phyloP scores from a whole-genome alignment of 305 asterid species.

The Solanum aculeatissimum region DNA sequence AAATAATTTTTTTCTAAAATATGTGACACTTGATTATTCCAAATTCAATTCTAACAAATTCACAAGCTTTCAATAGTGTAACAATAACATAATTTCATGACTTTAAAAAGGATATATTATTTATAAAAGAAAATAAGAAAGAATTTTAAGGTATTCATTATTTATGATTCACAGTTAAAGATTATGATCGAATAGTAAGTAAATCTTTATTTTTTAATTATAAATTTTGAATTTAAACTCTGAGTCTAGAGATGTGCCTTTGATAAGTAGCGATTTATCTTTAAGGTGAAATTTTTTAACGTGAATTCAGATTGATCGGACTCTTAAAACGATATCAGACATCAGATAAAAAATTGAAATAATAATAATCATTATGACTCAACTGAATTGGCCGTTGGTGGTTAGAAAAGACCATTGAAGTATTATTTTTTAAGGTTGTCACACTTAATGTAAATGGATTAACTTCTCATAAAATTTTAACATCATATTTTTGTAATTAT shows the following conservation, averaged over 20 bases:
- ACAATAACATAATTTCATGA: neutral
- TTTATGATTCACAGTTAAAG: neutral
- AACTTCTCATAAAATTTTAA: neutral
- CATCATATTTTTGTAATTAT: conserved; percentile 4
- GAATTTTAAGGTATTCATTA: neutral
- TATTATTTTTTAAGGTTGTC: neutral
- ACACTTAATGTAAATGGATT: neutral
- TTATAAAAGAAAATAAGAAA: neutral
- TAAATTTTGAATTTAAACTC: neutral
- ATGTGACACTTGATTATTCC: neutral
- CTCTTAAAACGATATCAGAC: rapidly evolving
- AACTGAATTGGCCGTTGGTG: conserved; percentile 5
- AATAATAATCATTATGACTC: neutral
- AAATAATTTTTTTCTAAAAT: too few relatives aligned
- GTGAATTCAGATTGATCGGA: neutral
- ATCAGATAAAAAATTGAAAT: neutral
- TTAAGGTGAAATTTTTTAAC: neutral
- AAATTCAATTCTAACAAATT: neutral
- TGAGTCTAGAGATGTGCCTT: neutral
- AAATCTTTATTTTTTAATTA: neutral
- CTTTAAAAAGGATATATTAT: neutral
- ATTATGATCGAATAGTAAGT: neutral
- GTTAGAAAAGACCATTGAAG: neutral
- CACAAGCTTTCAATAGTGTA: neutral
- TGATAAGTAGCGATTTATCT: neutral